phyloP scores from a whole-genome alignment of 2,329 filamentous ascomycete genomes.

The Alternaria incomplexa region DNA sequence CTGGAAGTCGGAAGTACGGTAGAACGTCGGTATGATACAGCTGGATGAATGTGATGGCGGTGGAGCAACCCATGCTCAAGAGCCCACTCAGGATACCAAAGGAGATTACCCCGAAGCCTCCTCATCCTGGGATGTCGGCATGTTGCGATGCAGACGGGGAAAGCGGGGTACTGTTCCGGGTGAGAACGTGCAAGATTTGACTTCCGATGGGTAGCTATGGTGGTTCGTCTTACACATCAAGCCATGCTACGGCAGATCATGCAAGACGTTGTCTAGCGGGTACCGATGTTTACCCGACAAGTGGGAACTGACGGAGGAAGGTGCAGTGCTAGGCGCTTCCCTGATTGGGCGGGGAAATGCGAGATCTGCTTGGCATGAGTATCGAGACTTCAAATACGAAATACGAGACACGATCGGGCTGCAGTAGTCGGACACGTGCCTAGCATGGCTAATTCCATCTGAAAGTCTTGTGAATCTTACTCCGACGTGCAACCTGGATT shows the following conservation, averaged over 20 bases:
- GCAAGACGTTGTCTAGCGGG: background rate
- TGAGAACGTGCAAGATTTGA: constrained; percentile 18
- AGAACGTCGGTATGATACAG: background rate
- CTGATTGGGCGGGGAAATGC: constrained; percentile 15
- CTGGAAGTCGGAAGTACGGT: constrained; percentile 1
- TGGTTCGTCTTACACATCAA: constrained; percentile 6
- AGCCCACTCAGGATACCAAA: background rate
- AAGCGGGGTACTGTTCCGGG: constrained; percentile 36
- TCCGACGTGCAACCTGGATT: background rate
- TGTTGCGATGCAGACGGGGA: constrained; percentile 14
- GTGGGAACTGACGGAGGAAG: background rate
- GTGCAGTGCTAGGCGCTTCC: constrained; percentile 6
- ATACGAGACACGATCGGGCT: background rate
- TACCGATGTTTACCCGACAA: background rate
- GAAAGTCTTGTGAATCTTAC: background rate
- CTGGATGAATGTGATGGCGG: background rate
- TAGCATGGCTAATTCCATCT: background rate
- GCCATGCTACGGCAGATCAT: constrained; percentile 2
- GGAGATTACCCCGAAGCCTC: constrained; percentile 10
- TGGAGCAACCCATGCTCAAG: background rate
- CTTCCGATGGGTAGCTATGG: background rate
- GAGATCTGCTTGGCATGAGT: constrained; percentile 18
- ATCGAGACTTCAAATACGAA: background rate
- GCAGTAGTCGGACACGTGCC: background rate
- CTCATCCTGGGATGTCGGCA: background rate